Percentiles rank a stretch among this genome's conserved stretches.
Evolutionary conservation across 495 filamentous ascomycete species (phyloP).

Genomic region (Chaetomidium leptoderma): DNA sequence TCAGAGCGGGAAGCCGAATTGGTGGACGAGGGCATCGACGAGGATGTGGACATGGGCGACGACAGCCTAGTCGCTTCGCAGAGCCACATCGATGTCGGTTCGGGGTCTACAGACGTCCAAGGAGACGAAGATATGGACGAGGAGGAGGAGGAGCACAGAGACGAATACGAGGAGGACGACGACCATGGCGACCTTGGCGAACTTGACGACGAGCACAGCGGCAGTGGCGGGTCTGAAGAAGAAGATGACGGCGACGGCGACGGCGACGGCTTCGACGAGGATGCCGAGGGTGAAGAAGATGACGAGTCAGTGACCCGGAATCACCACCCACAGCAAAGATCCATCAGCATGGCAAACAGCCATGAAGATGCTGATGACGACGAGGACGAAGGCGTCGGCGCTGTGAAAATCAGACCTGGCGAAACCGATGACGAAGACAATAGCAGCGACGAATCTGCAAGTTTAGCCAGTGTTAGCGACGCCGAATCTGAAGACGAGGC

Average conservation of each 20-base stretch:
- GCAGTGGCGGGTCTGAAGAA: slow-evolving; percentile 44
- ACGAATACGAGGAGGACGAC: slow-evolving; percentile 45
- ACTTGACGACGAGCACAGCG: slow-evolving; percentile 39
- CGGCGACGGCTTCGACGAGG: slow-evolving; percentile 19
- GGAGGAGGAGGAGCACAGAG: slow-evolving; percentile 31
- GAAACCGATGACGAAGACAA: slow-evolving; percentile 46
- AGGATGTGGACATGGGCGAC: slow-evolving; percentile 35
- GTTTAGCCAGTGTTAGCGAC: slow-evolving; percentile 31
- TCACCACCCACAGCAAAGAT: slow-evolving; percentile 34
- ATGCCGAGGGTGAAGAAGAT: slow-evolving; percentile 46
- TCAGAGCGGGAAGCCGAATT: slow-evolving; percentile 41
- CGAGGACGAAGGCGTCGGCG: slow-evolving; percentile 63
- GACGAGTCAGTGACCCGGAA: slow-evolving; percentile 19
- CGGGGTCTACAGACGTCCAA: slow-evolving; percentile 48
- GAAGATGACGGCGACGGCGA: slow-evolving; percentile 34
- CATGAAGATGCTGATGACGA: slow-evolving; percentile 39
- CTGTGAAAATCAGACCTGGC: slow-evolving; percentile 65
- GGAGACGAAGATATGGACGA: slow-evolving; percentile 48
- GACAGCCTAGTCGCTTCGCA: slow-evolving; percentile 34
- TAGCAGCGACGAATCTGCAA: slow-evolving; percentile 24
- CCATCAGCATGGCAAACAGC: slow-evolving; percentile 29
- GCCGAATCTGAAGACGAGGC: slow-evolving; percentile 35
- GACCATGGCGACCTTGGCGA: slow-evolving; percentile 42
- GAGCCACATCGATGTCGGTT: slow-evolving; percentile 42
- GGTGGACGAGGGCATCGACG: slow-evolving; percentile 26